These are phyloP conservation scores for Rhizopogon rudus DNA, from an alignment of 768 basidiomycete species.

Conservation along the genomic window DNA sequence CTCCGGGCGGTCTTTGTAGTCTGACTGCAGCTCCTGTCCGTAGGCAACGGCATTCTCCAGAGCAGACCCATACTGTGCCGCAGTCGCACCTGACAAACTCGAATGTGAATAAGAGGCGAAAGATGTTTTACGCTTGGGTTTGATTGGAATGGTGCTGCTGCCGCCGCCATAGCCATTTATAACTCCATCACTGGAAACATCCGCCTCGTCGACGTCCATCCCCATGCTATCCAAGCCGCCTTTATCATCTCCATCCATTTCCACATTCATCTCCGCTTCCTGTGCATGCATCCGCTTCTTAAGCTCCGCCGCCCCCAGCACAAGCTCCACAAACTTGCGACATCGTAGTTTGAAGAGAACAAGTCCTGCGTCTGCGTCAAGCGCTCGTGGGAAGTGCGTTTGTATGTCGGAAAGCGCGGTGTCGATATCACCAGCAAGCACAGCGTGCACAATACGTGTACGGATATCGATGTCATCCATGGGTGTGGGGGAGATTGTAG, in stretches of 20 bases:
- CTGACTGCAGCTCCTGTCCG: slow-evolving; percentile 64
- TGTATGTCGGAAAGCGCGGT: slow-evolving; percentile 53
- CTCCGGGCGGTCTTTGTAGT: slow-evolving; percentile 62
- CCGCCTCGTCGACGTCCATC: slow-evolving; percentile 51
- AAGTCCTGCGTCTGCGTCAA: slow-evolving; percentile 63
- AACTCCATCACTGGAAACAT: slow-evolving; percentile 5
- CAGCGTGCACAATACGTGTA: slow-evolving; percentile 65
- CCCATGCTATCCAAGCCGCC: slow-evolving; percentile 38
- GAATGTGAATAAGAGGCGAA: slow-evolving; percentile 23
- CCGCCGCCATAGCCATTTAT: slow-evolving; percentile 8
- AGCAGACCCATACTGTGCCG: slow-evolving; percentile 48
- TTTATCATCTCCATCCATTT: slow-evolving; percentile 34
- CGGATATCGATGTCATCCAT: slow-evolving; percentile 60
- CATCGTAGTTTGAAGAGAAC: slow-evolving; percentile 81
- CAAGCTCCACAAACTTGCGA: slow-evolving; percentile 81
- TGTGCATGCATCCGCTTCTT: slow-evolving; percentile 55
- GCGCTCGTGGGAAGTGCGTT: slow-evolving; percentile 55
- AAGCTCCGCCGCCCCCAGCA: slow-evolving; percentile 64
- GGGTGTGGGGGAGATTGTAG: slow-evolving; percentile 16
- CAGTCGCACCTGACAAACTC: slow-evolving; percentile 18
- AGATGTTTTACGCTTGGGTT: slow-evolving; percentile 25
- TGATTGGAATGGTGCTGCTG: slow-evolving; percentile 21
- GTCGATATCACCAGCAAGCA: slow-evolving; percentile 68
- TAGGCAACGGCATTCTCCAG: slow-evolving; percentile 67
- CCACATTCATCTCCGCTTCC: slow-evolving; percentile 28